phyloP scores from a whole-genome alignment of 2,329 filamentous ascomycete species.

The Phialophora expanda region DNA sequence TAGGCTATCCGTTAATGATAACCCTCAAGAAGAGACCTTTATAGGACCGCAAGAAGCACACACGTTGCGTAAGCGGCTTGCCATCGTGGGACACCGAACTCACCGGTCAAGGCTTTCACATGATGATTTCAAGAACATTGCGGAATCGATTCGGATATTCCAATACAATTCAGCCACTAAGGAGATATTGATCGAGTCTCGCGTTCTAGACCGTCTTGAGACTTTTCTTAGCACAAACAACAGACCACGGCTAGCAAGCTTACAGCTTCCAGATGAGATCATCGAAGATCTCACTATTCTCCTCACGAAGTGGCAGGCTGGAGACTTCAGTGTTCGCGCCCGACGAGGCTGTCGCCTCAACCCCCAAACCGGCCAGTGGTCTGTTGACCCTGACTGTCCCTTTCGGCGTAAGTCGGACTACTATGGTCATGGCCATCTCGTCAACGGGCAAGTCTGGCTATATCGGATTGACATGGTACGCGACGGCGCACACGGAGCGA shows the following conservation, averaged over 20 bases:
- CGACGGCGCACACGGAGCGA: slow-evolving; percentile 41
- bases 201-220: slow-evolving; percentile 17
- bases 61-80: slow-evolving; percentile 18
- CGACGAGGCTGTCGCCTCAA: slow-evolving; percentile 25
- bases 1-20: slow-evolving; percentile 15
- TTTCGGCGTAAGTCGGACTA: slow-evolving; percentile 17
- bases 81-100: slow-evolving; percentile 8
- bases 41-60: slow-evolving; percentile 8
- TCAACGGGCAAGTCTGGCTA: slow-evolving; percentile 42
- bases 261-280: slow-evolving; percentile 25
- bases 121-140: slow-evolving; percentile 12
- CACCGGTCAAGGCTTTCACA: slow-evolving; percentile 9
- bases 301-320: slow-evolving; percentile 31
- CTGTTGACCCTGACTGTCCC: slow-evolving; percentile 18
- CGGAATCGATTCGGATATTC: slow-evolving; percentile 26
- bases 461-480: slow-evolving; percentile 36
- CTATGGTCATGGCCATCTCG: slow-evolving; percentile 36
- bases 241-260: background rate
- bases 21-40: slow-evolving; percentile 19
- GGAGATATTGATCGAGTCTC: slow-evolving; percentile 18
- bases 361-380: background rate
- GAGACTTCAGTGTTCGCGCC: slow-evolving; percentile 30
- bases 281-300: slow-evolving; percentile 34
- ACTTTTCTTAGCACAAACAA: slow-evolving; percentile 28
- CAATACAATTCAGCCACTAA: slow-evolving; percentile 23